Base-by-base conservation (phyloP, 2,329 filamentous ascomycete species). In the Rhinocladiella similis region DNA sequence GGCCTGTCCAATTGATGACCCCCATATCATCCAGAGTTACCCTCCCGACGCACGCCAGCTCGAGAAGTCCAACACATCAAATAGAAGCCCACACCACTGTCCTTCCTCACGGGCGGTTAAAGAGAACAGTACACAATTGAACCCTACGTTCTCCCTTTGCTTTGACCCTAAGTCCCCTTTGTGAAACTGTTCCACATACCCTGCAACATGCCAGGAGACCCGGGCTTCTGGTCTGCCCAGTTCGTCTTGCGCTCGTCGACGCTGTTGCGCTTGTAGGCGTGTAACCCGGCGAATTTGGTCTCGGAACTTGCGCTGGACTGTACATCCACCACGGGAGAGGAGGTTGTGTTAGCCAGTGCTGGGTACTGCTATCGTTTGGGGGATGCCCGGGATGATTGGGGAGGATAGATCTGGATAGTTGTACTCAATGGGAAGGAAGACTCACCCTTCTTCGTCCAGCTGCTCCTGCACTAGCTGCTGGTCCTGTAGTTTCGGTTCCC, bases 151-250 rank as follows among this genome's bases (percentile, higher is more conserved):
- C n/a, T n/a, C n/a, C n/a, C n/a, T n/a, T n/a, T n/a, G n/a, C n/a
- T n/a, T n/a, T n/a, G n/a, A n/a, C n/a, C n/a, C n/a, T 20, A 53
- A 41, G 45, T 53, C 25, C 63, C 77, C 60, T 69, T 66, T 22
- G 64, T 66, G 39, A 64, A 66, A 22, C 35, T 59, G 39, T 62
- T 54, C 64, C 64, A 66, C 62, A 63, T 59, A 16, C 61, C 58
- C 13, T 60, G 56, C 35, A 66, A 45, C 33, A 65, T 58, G 16
- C 64, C 64, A 1, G 49, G 27, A 20, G 58, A 47, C 16, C 57
- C 63, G 7, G 60, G 42, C 39, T 56, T 60, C 58, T 66, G 64
- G 10, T 66, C 64, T 5, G 43, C 29, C 50, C 53, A 63, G 36
- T 27, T 54, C 12, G 58, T 41, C 41, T 48, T 54, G 36, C 60